Evolutionary conservation across 2,329 filamentous ascomycete genomes (phyloP).

Genomic region (Corynespora cassiicola): DNA sequence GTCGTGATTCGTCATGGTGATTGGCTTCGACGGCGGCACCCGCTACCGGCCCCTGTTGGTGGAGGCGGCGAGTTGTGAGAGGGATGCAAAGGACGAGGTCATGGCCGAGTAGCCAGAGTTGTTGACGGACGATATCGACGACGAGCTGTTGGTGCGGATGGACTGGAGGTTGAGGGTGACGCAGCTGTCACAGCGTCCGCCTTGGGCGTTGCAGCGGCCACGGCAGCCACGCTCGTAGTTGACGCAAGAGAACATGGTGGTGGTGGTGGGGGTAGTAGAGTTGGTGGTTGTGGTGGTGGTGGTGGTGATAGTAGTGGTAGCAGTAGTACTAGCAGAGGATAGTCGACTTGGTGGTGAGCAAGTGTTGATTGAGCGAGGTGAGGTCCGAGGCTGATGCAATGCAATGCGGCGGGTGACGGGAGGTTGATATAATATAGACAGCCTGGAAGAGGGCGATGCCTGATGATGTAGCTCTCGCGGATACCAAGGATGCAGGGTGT

Average conservation of each 20-base stretch:
- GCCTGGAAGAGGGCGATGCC: slow-evolving; percentile 26
- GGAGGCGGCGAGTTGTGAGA: slow-evolving; percentile 33
- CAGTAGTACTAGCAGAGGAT: background rate
- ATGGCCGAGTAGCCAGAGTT: slow-evolving; percentile 45
- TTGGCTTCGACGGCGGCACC: slow-evolving; percentile 1
- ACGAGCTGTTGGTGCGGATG: slow-evolving; percentile 38
- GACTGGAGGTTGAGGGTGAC: slow-evolving; percentile 48
- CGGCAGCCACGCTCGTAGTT: slow-evolving; percentile 54
- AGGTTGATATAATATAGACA: slow-evolving; percentile 32
- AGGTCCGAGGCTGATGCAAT: slow-evolving; percentile 5
- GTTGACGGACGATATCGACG: slow-evolving; percentile 38
- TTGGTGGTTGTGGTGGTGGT: slow-evolving; percentile 2
- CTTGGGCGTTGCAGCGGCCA: slow-evolving; percentile 46
- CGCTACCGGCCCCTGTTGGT: slow-evolving; percentile 32
- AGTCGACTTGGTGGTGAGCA: background rate
- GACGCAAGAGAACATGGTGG: slow-evolving; percentile 51
- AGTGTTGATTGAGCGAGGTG: slow-evolving; percentile 5
- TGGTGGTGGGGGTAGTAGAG: slow-evolving; percentile 5
- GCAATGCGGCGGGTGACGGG: slow-evolving; percentile 1
- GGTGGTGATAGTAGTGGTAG: slow-evolving; percentile 1
- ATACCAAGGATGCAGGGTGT: slow-evolving; percentile 32
- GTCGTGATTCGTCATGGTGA: slow-evolving; percentile 21
- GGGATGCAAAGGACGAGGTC: slow-evolving; percentile 49
- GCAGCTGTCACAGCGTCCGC: slow-evolving; percentile 46
- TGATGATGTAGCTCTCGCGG: slow-evolving; percentile 36